Base-by-base conservation (phyloP, 2,329 filamentous ascomycete species). In the Sporothrix phasma region DNA sequence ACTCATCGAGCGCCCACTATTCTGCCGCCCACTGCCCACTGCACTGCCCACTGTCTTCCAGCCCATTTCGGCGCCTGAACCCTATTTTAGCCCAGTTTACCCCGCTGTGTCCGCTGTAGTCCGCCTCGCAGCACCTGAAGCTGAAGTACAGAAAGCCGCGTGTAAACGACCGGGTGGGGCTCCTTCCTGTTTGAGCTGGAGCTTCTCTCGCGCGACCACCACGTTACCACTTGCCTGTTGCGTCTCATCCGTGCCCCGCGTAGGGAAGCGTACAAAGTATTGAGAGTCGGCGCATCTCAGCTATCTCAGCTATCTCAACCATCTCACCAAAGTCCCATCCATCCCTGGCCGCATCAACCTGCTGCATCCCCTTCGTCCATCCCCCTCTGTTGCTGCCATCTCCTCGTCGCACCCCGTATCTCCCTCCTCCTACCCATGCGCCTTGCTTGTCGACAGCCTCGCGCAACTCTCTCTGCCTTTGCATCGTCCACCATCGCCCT, bases 141-240 rank as follows among this genome's bases (percentile, higher is more conserved):
- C n/a, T n/a, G n/a, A n/a, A n/a, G n/a, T n/a, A 15, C 47, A 34
- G 29, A 37, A 19, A 60, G 43, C 59, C 59, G 59, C 41, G 8
- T 61, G 43, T 61, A 61, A 49, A 61, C 59, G 59, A 60, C 7
- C 43, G 5, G 46, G 63, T 51, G 63, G 63, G 63, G 63, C 63
- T 58, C 63, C 63, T 65, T 65, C 63, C 63, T 62, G 31, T 49
- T 62, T 49, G 41, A 65, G 63, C 49, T 41, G 49, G 34, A 37
- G 34, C 34, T 37, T 8, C 7, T 2, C 3, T 11, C 34, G 1
- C 2, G 34, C 5, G 3, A 37, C 10, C 11, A 37, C 34, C 3
- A 13, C 6, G 11, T 37, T 13, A 37, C 1, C 2, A 11, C 15
- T 13, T 3, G 34, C 10, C 34, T 37, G 34, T 11, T 13, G 10